Conservation (phyloP, 352 stramenopile genomes). For the Elongisporangium undulatum region DNA sequence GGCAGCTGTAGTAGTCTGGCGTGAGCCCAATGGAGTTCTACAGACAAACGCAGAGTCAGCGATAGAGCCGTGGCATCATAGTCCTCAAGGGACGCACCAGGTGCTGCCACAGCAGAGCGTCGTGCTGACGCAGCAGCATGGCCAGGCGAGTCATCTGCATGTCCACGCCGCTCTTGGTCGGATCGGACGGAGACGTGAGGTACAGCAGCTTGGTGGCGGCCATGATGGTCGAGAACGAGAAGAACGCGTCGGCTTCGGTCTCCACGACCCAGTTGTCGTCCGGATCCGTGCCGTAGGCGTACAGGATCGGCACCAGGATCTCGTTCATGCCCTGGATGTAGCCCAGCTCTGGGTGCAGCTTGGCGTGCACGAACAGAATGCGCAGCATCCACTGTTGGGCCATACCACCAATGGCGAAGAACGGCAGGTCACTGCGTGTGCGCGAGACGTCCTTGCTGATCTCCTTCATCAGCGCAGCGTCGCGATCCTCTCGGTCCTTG, state of each 20-base stretch:
- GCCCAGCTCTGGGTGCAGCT: conserved; percentile 72
- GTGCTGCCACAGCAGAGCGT: conserved; percentile 59
- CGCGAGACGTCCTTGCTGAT: conserved; percentile 59
- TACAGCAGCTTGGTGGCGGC: conserved; percentile 44
- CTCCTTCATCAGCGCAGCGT: conserved; percentile 45
- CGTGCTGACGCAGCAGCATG: conserved; percentile 52
- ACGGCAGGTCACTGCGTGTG: conserved; percentile 43
- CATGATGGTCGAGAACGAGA: conserved; percentile 48
- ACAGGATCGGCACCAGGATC: conserved; percentile 85
- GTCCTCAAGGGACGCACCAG: conserved; percentile 43
- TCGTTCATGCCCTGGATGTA: conserved; percentile 97
- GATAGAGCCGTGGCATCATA: too few relatives aligned
- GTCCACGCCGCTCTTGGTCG: conserved; percentile 47
- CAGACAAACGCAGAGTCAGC: conserved; percentile 1
- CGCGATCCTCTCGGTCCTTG: conserved; percentile 15
- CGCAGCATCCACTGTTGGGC: conserved; percentile 64
- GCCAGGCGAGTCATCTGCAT: conserved; percentile 49
- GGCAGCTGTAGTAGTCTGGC: conserved; percentile 61
- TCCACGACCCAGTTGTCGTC: conserved; percentile 21
- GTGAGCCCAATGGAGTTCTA: conserved; percentile 64
- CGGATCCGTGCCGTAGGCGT: conserved; percentile 62
- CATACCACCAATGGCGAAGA: conserved; percentile 44
- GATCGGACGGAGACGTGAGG: conserved; percentile 25
- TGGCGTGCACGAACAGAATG: conserved; percentile 74
- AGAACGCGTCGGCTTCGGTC: conserved; percentile 51